Base-by-base conservation (phyloP, 2,329 filamentous ascomycete species). In the Ophiostoma ulmi region DNA sequence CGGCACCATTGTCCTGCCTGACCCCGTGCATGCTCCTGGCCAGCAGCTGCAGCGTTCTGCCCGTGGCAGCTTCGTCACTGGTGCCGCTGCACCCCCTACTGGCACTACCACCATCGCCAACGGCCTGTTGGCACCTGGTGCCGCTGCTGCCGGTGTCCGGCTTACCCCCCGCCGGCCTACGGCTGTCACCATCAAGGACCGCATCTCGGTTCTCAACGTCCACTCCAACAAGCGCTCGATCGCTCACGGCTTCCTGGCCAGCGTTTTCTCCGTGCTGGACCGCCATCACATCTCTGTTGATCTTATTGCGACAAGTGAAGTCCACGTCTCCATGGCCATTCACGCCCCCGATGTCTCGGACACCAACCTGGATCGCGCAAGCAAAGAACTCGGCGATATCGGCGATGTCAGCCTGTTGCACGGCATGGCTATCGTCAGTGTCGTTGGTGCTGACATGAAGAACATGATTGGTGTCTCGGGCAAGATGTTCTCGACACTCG, bases 221-320 rank as follows among this genome's bases (percentile, higher is more conserved):
- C 94, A 98, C 84, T 97, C 92, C 70, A 98, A 99, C 83, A 97
- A 97, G 83, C 90, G 94, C 74, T 96, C 94, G 10, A 91, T 97
- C 74, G 96, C 94, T 0, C 95, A 98, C 79, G 94, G 94, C 63
- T 99, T 99, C 81, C 91, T 99, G 77, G 94, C 94, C 68, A 90
- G 90, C 73, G 95, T 99, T 22, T 99, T 99, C 79, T 90, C 89
- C 72, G 95, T 97, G 72, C 86, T 99, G 63, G 92, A 98, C 80
- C 88, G 88, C 76, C 90, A 93, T 83, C 88, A 90, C 75, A 87
- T 99, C 72, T 96, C 92, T 0, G 95, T 99, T 67, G 95, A 99
- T 79, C 87, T 99, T 74, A 98, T 99, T 78, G 97, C 94, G 66
- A 97, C 93, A 2, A 94, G 90, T 73, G 95, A 99, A 82, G 95